Evolutionary conservation across 2,329 filamentous ascomycete genomes (phyloP).

Genomic region (Pezicula rhizophila): DNA sequence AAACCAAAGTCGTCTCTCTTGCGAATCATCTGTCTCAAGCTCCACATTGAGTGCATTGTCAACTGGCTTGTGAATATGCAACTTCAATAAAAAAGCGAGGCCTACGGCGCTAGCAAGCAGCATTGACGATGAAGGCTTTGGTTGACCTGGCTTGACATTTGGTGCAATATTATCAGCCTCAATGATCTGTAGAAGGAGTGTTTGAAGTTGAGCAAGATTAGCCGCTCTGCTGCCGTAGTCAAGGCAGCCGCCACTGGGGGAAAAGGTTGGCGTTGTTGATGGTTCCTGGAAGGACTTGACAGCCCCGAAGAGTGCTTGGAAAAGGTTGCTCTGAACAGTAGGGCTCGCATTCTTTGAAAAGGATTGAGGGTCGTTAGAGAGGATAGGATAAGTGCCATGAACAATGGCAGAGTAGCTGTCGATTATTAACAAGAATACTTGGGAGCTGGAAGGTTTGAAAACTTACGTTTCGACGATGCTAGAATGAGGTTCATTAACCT

Average conservation of each 20-base stretch:
- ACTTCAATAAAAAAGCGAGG: slow-evolving; percentile 57
- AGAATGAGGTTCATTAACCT: slow-evolving; percentile 38
- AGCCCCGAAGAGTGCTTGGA: slow-evolving; percentile 54
- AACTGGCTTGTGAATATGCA: slow-evolving; percentile 42
- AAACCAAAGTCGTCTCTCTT: slow-evolving; percentile 65
- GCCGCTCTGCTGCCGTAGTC: slow-evolving; percentile 13
- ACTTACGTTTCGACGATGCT: slow-evolving; percentile 34
- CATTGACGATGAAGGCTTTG: slow-evolving; percentile 38
- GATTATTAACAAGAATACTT: slow-evolving; percentile 14
- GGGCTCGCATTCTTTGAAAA: too few relatives aligned
- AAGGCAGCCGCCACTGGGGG: neutral
- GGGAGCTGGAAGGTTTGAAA: slow-evolving; percentile 2
- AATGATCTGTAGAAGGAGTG: slow-evolving; percentile 58
- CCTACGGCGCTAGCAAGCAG: slow-evolving; percentile 62
- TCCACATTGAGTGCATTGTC: slow-evolving; percentile 40
- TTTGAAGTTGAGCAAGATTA: slow-evolving; percentile 56
- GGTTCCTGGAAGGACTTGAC: slow-evolving; percentile 44
- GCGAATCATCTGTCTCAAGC: slow-evolving; percentile 53
- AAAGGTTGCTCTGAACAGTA: neutral
- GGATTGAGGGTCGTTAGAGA: slow-evolving; percentile 25
- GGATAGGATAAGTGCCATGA: slow-evolving; percentile 61
- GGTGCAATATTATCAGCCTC: slow-evolving; percentile 52
- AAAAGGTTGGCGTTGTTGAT: neutral
- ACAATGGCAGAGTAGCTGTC: slow-evolving; percentile 56
- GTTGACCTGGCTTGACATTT: slow-evolving; percentile 35